Evolutionary conservation across 2,329 filamentous ascomycete species (phyloP), one percentile per base, ranked within the genome.

Genomic region (Colletotrichum cereale): DNA sequence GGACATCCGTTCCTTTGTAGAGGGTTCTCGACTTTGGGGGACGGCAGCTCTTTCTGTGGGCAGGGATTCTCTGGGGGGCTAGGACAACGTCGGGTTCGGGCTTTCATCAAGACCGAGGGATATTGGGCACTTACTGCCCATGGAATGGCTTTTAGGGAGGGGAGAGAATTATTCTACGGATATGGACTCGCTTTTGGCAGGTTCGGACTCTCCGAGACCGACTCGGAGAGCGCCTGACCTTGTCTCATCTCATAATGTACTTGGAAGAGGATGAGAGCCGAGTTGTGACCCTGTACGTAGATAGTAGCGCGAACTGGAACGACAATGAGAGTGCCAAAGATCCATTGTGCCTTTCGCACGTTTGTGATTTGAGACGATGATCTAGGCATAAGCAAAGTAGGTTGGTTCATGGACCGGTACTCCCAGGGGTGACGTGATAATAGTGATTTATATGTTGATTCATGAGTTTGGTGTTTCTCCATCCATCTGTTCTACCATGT

Each of bases 401-500:
- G 11, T 55, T n/a, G n/a, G n/a, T 52, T 40, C n/a, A 18, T 57
- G 12, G 12, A 38, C 55, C 31, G 24, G 26, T 29, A 1, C 11
- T 7, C 24, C 47, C 47, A 3, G 11, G 26, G 16, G 16, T 31
- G 48, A 24, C 26, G 3, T 40, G 36, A 40, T 40, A 40, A 29
- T 5, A 29, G 40, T 40, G 36, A 29, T 26, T 57, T 18, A 16
- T n/a, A 34, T 57, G 34, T 26, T 57, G 24, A 38, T 57, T 56
- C 48, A 44, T 67, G 18, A 48, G 40, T 67, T 40, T 42, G 26
- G n/a, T 29, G 24, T 24, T 38, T 62, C n/a, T 55, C 24, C 36
- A 31, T 40, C 38, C 65, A 47, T 67, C 38, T 48, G 38, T 53
- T 62, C 58, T 67, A 63, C 56, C 57, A 2, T 38, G 50, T 48